phyloP scores from a whole-genome alignment of 805 yeast genomes.

The Candida ulmi region DNA sequence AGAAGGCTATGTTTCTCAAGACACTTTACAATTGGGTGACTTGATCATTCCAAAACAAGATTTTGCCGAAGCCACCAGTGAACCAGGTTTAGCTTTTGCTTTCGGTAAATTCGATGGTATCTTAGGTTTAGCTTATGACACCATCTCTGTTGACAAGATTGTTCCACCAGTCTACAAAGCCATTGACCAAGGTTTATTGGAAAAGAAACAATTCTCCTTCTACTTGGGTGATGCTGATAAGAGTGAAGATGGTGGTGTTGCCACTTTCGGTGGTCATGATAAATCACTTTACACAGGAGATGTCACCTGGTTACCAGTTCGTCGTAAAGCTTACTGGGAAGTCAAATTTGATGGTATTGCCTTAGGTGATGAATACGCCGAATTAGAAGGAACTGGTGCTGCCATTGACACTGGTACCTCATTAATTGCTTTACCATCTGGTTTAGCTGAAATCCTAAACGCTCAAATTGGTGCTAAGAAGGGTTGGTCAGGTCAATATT shows the following conservation, averaged over 20 bases:
- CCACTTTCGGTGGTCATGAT: slow-evolving; percentile 94
- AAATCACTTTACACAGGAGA: slow-evolving; percentile 71
- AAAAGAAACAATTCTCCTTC: slow-evolving; percentile 82
- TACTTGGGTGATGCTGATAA: slow-evolving; percentile 76
- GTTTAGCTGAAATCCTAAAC: slow-evolving; percentile 91
- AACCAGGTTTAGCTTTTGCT: slow-evolving; percentile 97
- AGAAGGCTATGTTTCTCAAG: slow-evolving; percentile 90
- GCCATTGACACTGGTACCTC: slow-evolving; percentile 99
- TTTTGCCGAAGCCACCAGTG: slow-evolving; percentile 95
- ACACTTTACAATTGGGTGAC: slow-evolving; percentile 75
- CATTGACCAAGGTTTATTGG: slow-evolving; percentile 71
- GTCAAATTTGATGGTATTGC: slow-evolving; percentile 88
- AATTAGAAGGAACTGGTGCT: slow-evolving; percentile 80
- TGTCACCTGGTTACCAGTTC: slow-evolving; percentile 92
- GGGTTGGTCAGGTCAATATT: slow-evolving; percentile 96
- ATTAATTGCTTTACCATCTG: slow-evolving; percentile 88
- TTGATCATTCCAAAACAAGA: slow-evolving; percentile 82
- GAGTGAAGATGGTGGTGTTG: slow-evolving; percentile 78
- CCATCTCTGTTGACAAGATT: slow-evolving; percentile 82
- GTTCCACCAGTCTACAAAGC: slow-evolving; percentile 96
- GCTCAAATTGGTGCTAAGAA: slow-evolving; percentile 96
- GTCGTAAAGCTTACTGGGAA: slow-evolving; percentile 99
- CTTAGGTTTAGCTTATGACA: slow-evolving; percentile 88
- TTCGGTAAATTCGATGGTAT: slow-evolving; percentile 99
- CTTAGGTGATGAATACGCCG: slow-evolving; percentile 88